Evolutionary conservation across 1,284 basidiomycete species (phyloP).

Genomic region (Sutorius eximius): DNA sequence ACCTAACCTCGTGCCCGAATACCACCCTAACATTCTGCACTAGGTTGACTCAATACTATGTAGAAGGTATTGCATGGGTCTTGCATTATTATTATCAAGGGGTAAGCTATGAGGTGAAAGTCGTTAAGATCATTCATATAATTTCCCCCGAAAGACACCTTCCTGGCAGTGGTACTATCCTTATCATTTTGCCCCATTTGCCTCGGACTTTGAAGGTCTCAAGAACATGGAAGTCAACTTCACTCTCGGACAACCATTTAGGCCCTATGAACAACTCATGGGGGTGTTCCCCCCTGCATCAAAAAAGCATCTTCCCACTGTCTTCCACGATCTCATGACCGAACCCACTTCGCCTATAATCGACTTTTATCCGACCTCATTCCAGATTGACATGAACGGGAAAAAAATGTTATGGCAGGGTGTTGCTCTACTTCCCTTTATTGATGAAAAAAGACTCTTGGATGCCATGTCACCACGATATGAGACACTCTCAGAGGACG

Average conservation of each 20-base stretch:
- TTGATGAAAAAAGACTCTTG: constrained; percentile 83
- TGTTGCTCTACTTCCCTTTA: constrained; percentile 94
- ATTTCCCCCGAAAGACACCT: constrained; percentile 60
- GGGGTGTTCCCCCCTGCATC: constrained; percentile 86
- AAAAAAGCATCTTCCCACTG: constrained; percentile 77
- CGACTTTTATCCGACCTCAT: constrained; percentile 93
- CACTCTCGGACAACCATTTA: constrained; percentile 84
- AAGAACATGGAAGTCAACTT: constrained; percentile 80
- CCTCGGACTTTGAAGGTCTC: constrained; percentile 89
- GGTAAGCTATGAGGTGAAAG: constrained; percentile 35
- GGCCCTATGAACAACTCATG: constrained; percentile 97
- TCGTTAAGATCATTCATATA: constrained; percentile 9
- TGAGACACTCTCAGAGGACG: constrained; percentile 75
- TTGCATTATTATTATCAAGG: constrained; percentile 99
- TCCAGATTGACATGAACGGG: constrained; percentile 99
- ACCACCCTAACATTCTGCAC: constrained; percentile 16
- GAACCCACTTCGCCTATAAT: constrained; percentile 88
- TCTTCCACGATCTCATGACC: constrained; percentile 90
- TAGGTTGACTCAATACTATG: constrained; percentile 82
- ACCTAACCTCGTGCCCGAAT: not conserved
- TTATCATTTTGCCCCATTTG: constrained; percentile 98
- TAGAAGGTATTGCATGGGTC: constrained; percentile 97
- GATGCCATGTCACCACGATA: constrained; percentile 82
- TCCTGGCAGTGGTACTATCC: constrained; percentile 99
- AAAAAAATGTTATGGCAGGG: constrained; percentile 99